Base-by-base conservation (phyloP, 2,329 filamentous ascomycete genomes). In the Fusarium sp. region DNA sequence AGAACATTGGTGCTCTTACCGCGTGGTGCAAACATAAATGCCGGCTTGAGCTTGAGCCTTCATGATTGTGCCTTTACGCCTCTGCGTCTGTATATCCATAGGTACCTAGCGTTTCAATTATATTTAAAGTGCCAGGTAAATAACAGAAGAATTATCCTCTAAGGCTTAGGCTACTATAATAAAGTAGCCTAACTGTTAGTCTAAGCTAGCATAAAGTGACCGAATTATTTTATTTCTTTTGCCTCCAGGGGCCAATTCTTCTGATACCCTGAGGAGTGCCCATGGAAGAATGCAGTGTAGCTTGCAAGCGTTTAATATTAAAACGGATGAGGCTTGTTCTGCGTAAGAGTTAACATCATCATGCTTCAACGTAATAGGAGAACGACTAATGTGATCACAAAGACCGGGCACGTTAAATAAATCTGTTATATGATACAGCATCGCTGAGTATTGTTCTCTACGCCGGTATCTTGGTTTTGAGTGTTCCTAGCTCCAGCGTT, bases 321-420 rank as follows among this genome's bases (percentile, higher is more conserved):
- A n/a, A 37, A 37, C 9, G 5, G 34, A n/a, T 4, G 18, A n/a
- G 34, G 34, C 34, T 37, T n/a, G 34, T n/a, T 37, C 34, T 37
- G 9, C 34, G 14, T 2, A 30, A 14, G 29, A 30, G 11, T 37
- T 37, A n/a, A 11, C 34, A n/a, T n/a, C 6, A 37, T n/a, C 0
- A 6, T 37, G 18, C 18, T 37, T 11, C 10, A 7, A 37, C 9
- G 18, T 37, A 6, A 37, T 11, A 37, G 5, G 9, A 34, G 32
- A 37, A 3, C 2, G 34, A 2, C 9, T n/a, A 7, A 0, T n/a
- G 10, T 37, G 34, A 2, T 37, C 34, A 11, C 18, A 37, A 4
- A 37, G 1, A 37, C 3, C 5, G 3, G 1, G 11, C 18, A n/a
- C 5, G 3, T 4, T n/a, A 0, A 11, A 37, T 6, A 1, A n/a